Evolutionary conservation across 139 green algal genomes (phyloP), one percentile per base, ranked within the genome.

Genomic region (Chlorella sp.): DNA sequence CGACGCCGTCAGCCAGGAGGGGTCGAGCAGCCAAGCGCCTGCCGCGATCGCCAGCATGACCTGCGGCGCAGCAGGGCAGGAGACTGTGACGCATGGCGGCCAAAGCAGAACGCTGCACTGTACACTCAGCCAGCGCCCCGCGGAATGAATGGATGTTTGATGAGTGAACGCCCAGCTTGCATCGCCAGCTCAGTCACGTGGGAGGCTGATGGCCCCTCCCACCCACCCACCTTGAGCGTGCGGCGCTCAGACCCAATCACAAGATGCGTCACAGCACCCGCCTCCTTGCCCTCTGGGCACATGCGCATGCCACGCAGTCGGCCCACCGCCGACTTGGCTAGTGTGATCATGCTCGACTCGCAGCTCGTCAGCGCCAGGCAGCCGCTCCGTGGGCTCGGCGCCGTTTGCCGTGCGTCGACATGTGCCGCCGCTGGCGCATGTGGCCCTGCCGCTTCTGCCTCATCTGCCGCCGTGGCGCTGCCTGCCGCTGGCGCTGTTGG

Each of bases 191-290:
- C n/a, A n/a, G n/a, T n/a, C n/a, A n/a, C n/a, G n/a, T n/a, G n/a
- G n/a, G n/a, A n/a, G n/a, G n/a, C n/a, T n/a, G n/a, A n/a, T n/a
- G n/a, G n/a, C n/a, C n/a, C n/a, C n/a, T n/a, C n/a, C n/a, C 56
- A n/a, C n/a, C n/a, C n/a, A n/a, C n/a, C n/a, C 41, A 85, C 61
- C 79, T 93, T 93, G 27, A 92, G 36, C 4, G 89, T 93, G 65
- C 87, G 86, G 8, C 82, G 77, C 50, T 84, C 71, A 23, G 46
- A 64, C 3, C 86, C 87, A 14, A 91, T 31, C n/a, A 93, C 76
- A 48, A 93, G 50, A 76, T 93, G 87, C 1, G 85, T 92, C 29
- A 87, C 53, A 25, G 62, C 61, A 8, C 78, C 69, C 41, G 89
- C 83, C 68, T 88, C 82, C 33, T 42, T 56, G 27, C 77, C 72